These are phyloP conservation scores for Phaeophleospora eucalypticola DNA, from an alignment of 2,329 filamentous ascomycete genomes.

Conservation along the genomic window DNA sequence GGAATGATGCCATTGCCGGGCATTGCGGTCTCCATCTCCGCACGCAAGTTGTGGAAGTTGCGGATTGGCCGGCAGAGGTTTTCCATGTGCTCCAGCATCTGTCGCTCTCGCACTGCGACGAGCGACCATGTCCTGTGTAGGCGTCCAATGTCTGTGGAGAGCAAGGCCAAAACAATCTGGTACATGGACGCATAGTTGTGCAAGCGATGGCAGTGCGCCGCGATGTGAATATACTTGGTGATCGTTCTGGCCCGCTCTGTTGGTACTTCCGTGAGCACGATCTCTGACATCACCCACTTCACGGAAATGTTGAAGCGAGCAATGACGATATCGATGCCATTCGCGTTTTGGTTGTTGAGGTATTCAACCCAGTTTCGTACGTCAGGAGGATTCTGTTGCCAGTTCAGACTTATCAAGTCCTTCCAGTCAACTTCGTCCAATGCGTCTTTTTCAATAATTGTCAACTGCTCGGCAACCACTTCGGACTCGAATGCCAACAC, in stretches of 20 bases:
- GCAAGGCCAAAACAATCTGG: conserved; percentile 72
- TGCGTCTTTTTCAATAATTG: conserved; percentile 79
- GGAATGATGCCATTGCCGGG: conserved; percentile 73
- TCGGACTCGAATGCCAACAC: conserved; percentile 77
- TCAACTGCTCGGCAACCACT: conserved; percentile 75
- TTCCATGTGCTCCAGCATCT: conserved; percentile 66
- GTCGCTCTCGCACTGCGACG: conserved; percentile 61
- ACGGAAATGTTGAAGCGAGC: conserved; percentile 85
- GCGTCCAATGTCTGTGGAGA: conserved; percentile 67
- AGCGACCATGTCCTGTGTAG: conserved; percentile 67
- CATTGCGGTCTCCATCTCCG: conserved; percentile 65
- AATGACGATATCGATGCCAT: conserved; percentile 75
- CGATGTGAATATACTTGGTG: conserved; percentile 79
- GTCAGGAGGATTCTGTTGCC: conserved; percentile 58
- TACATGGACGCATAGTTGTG: conserved; percentile 82
- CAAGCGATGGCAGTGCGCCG: conserved; percentile 67
- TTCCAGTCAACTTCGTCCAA: conserved; percentile 86
- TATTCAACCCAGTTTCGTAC: conserved; percentile 70
- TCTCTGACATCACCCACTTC: conserved; percentile 79
- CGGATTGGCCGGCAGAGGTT: conserved; percentile 68
- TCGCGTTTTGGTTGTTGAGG: conserved; percentile 54
- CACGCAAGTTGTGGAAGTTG: conserved; percentile 72
- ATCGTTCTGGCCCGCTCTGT: conserved; percentile 72
- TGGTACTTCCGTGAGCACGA: conserved; percentile 66
- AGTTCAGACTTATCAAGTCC: conserved; percentile 76